phyloP scores from a whole-genome alignment of 1,139 yeast species.

The Blastobotrys raffinosifermentans region DNA sequence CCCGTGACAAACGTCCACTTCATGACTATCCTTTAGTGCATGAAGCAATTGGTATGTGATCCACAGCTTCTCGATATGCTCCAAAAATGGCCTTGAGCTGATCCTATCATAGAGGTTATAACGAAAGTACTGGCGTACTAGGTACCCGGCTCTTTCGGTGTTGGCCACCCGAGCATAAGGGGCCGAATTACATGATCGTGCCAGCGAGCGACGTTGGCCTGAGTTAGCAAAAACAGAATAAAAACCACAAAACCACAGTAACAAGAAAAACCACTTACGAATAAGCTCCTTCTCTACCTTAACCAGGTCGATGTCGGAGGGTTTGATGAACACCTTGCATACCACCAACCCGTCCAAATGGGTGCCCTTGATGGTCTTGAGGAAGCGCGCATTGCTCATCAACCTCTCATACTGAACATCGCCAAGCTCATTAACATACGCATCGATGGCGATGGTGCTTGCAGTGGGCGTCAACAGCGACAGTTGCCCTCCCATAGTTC shows the following conservation, averaged over 20 bases:
- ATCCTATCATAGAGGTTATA: slow-evolving; percentile 80
- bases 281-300: slow-evolving; percentile 19
- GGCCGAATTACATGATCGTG: slow-evolving; percentile 52
- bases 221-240: no score
- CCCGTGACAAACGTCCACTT: slow-evolving; percentile 64
- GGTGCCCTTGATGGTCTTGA: slow-evolving; percentile 74
- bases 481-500: slow-evolving; percentile 77
- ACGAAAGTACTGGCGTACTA: slow-evolving; percentile 73
- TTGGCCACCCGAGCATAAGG: slow-evolving; percentile 73
- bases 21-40: slow-evolving; percentile 60
- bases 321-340: slow-evolving; percentile 78
- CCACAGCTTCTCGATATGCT: slow-evolving; percentile 76
- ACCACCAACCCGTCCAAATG: slow-evolving; percentile 62
- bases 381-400: slow-evolving; percentile 69
- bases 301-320: slow-evolving; percentile 40
- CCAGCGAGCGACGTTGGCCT: slow-evolving; percentile 23
- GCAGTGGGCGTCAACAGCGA: slow-evolving; percentile 86
- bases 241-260: background rate
- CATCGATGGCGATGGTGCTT: slow-evolving; percentile 85
- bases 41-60: slow-evolving; percentile 70
- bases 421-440: slow-evolving; percentile 75
- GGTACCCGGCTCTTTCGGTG: slow-evolving; percentile 87
- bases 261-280: slow-evolving; percentile 16
- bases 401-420: slow-evolving; percentile 69
- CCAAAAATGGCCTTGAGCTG: slow-evolving; percentile 79